Conservation (phyloP, 805 yeast genomes). For the Lachancea meyersii region DNA sequence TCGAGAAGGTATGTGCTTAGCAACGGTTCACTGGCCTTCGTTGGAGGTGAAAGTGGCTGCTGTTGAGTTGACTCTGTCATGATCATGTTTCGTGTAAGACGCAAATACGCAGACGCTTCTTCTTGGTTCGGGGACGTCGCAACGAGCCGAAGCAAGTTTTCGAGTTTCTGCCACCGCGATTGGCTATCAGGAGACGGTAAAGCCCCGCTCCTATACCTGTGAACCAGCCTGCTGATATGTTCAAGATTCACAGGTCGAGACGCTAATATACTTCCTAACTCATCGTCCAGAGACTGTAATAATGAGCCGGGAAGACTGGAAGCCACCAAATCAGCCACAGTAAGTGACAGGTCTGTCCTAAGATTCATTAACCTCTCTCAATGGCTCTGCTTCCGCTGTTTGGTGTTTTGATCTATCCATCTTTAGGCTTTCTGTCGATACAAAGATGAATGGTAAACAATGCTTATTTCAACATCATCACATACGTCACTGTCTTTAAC, state of each 20-base stretch:
- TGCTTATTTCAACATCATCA: slow-evolving; percentile 6
- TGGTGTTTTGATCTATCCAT: not conserved
- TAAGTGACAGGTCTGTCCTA: slow-evolving; percentile 15
- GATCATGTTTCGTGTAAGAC: slow-evolving; percentile 16
- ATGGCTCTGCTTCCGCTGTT: not conserved
- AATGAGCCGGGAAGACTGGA: slow-evolving; percentile 16
- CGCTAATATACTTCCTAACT: slow-evolving; percentile 15
- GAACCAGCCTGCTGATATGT: slow-evolving; percentile 19
- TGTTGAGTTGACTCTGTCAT: slow-evolving; percentile 13
- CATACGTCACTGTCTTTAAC: not conserved
- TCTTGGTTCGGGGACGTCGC: slow-evolving; percentile 14
- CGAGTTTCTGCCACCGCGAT: slow-evolving; percentile 21
- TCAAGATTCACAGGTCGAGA: slow-evolving; percentile 16
- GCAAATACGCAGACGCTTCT: slow-evolving; percentile 20
- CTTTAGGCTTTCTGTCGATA: not conserved
- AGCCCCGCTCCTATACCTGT: slow-evolving; percentile 15
- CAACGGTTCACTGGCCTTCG: not conserved
- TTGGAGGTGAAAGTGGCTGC: slow-evolving; percentile 1
- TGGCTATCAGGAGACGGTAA: slow-evolving; percentile 14
- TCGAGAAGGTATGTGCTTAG: slow-evolving; percentile 11
- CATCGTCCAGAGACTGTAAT: slow-evolving; percentile 15
- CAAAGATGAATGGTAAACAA: slow-evolving; percentile 3
- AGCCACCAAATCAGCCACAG: slow-evolving; percentile 26
- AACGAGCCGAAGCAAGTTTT: slow-evolving; percentile 15
- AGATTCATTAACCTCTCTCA: slow-evolving; percentile 19